Evolutionary conservation across 805 yeast genomes (phyloP), one percentile per base, ranked within the genome.

Genomic region (Candida cerambycidarum): DNA sequence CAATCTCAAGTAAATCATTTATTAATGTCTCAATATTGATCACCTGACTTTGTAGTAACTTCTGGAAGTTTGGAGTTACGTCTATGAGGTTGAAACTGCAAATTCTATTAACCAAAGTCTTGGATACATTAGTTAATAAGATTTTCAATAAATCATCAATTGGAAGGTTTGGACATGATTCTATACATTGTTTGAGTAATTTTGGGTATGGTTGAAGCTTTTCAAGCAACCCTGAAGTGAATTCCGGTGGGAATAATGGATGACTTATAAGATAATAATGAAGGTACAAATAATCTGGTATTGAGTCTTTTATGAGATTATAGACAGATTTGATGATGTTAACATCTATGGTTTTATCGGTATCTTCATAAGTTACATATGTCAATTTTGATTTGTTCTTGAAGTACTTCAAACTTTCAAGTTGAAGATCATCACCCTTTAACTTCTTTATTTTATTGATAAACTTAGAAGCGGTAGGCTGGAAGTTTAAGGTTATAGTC

Each of bases 211-310:
- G 17, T 3, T 51, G 46, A 16, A 57, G 48, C 35, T 88, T 66
- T 12, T 69, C 56, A 33, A 92, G 63, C 34, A 90, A 59, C 1
- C 80, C 81, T 4, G 65, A 62, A 8, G 87, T 70, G 46, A 72
- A 76, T 14, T 71, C 65, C 12, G 69, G 61, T 8, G 97, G 97
- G 63, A 84, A 89, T 14, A 88, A 65, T 13, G 97, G 97, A 65
- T 92, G 96, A 2, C 96, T 85, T 48, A 92, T 70, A 25, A 90
- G 70, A 56, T 87, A 90, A 1, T 84, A 76, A 37, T 88, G 62
- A 2, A 89, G 71, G 37, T 64, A 64, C 53, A 82, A 81, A 32
- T 36, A 19, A 5, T 40, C 33, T 5, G 25, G 21, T 21, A 33
- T 27, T 13, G 27, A 18, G 9, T 40, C 43, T 32, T 32, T 65